Percentiles rank a stretch among this genome's conserved stretches.
Evolutionary conservation across 139 green algal genomes (phyloP).

Genomic region (Micractinium sp.): DNA sequence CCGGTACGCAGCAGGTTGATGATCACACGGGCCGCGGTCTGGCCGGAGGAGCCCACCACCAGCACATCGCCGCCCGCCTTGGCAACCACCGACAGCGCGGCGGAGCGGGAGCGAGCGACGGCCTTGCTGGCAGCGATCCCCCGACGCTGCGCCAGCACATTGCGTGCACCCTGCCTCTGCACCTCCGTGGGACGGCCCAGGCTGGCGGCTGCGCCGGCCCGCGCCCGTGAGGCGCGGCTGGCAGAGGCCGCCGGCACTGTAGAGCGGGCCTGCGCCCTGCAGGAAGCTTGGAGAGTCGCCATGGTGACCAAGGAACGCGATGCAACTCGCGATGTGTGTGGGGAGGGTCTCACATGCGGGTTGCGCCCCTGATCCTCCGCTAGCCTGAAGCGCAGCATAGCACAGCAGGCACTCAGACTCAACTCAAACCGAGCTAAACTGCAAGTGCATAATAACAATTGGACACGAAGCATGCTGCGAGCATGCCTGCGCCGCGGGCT

Average conservation of each 20-base stretch:
- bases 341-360: background rate
- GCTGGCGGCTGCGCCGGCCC: background rate
- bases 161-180: background rate
- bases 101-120: background rate
- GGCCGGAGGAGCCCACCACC: constrained; percentile 37
- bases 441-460: background rate
- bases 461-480: background rate
- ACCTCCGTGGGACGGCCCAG: background rate
- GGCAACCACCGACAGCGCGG: background rate
- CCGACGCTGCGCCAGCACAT: background rate
- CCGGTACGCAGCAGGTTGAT: constrained; percentile 41
- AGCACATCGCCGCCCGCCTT: constrained; percentile 21
- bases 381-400: background rate
- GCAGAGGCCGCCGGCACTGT: background rate
- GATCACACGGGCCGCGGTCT: constrained; percentile 38
- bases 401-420: background rate
- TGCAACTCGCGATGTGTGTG: background rate
- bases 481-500: background rate
- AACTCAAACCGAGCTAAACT: background rate
- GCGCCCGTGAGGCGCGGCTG: background rate
- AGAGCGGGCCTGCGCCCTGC: background rate
- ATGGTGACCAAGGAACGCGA: background rate
- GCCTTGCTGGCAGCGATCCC: background rate
- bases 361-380: background rate
- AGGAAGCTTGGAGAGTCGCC: constrained; percentile 2